Base-by-base conservation (phyloP, 495 filamentous ascomycete genomes). In the Eremomyces bilateralis region DNA sequence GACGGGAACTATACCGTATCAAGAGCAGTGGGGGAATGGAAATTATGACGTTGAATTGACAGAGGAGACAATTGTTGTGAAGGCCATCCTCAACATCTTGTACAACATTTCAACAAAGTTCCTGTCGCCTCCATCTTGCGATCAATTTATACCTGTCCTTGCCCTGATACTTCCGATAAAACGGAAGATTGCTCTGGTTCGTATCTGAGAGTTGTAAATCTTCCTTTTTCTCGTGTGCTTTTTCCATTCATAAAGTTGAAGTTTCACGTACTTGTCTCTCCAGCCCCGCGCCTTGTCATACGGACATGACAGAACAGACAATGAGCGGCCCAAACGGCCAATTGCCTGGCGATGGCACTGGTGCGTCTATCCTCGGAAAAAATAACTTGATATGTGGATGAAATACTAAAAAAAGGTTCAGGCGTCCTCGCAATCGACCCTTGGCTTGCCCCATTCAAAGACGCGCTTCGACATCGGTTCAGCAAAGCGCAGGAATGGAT, bases 371-470 rank as follows among this genome's bases (percentile, higher is more conserved):
- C 4, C 17, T 5, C 18, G 4, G n/a, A 10, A n/a, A n/a, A n/a
- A n/a, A n/a, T n/a, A n/a, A n/a, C n/a, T n/a, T 15, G 24, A 42
- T 12, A 13, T 36, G 16, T 16, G 4, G 52, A 44, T 29, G 21
- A 25, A 40, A 34, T 16, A 45, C 38, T 20, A 45, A 27, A 43
- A 33, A 16, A 4, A 29, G 8, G 6, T 28, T 38, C 53, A 90
- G 88, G 88, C 46, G 80, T 94, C 32, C 50, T 91, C 37, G 53
- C 76, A 51, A 65, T 95, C 32, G 88, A 97, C 48, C 82, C 88
- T 15, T 95, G 73, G 68, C 73, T 97, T 37, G 67, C 67, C 12
- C 85, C 90, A 5, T 91, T 85, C 64, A 64, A 71, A 45, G 75
- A 78, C 20, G 62, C 73, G 28, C 59, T 97, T 37, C 73, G 73